Evolutionary conservation across 345 rosid species (phyloP).

Genomic region (Clausena lansium): DNA sequence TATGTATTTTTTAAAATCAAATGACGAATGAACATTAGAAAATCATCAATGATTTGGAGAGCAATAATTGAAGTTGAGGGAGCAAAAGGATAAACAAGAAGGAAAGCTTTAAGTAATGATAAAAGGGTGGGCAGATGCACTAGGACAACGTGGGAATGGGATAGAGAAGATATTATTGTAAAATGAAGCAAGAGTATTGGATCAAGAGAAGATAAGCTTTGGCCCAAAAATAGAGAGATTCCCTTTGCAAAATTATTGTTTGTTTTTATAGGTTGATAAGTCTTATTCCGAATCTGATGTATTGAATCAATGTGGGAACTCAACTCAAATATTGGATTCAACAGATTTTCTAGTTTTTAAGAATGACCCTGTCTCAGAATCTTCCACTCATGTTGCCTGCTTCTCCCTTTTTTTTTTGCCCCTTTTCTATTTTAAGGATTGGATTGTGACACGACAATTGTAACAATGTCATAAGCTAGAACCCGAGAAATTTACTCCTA

Average conservation of each 20-base stretch:
- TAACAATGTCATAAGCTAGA: not conserved
- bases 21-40: not conserved
- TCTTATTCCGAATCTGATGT: conserved; percentile 36
- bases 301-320: conserved; percentile 25
- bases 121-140: not conserved
- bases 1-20: not conserved
- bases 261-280: conserved; percentile 15
- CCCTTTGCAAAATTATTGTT: conserved; percentile 14
- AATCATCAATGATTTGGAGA: not conserved
- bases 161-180: conserved; percentile 28
- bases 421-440: not conserved
- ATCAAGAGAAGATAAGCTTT: conserved; percentile 33
- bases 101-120: not conserved
- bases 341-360: conserved; percentile 9
- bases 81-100: not conserved
- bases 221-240: conserved; percentile 29
- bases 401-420: not conserved
- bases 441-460: not conserved
- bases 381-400: not conserved
- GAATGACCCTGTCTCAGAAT: not conserved
- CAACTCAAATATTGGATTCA: not conserved
- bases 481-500: not conserved
- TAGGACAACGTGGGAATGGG: conserved; percentile 31
- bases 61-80: conserved; percentile 29
- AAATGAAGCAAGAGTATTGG: conserved; percentile 25